A percentile compares a stretch with the other conserved stretches of the same genome.
Evolutionary conservation across 495 filamentous ascomycete species (phyloP).

Genomic region (Penicillium verhagenii): DNA sequence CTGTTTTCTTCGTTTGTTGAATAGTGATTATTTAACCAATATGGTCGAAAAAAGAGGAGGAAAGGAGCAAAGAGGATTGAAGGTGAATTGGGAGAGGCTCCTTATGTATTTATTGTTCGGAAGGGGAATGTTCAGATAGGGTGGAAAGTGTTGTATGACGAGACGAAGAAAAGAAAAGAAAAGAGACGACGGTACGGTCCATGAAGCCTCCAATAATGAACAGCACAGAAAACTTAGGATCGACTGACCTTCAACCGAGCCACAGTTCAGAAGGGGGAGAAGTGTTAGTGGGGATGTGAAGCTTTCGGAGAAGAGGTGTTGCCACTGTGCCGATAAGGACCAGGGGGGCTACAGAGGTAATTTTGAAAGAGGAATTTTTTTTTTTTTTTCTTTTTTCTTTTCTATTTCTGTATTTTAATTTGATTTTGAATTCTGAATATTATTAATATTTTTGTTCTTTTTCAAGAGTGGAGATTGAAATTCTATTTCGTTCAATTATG

Average conservation of each 20-base stretch:
- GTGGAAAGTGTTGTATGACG: conserved; percentile 15
- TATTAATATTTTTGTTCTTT: conserved; percentile 4
- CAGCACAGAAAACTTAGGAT: not conserved
- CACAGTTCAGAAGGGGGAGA: conserved; percentile 10
- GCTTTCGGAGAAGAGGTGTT: conserved; percentile 26
- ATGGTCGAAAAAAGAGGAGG: not conserved
- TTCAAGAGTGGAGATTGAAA: conserved; percentile 2
- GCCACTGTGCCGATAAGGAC: conserved; percentile 19
- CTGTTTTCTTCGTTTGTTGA: not conserved
- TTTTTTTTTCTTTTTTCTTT: conserved; percentile 9
- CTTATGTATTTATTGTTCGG: conserved; percentile 13
- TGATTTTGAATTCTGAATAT: not conserved
- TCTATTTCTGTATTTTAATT: conserved; percentile 13
- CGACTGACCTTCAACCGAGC: conserved; percentile 22
- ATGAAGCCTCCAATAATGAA: conserved; percentile 26
- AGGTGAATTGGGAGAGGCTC: conserved; percentile 2
- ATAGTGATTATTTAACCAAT: not conserved
- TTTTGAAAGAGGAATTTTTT: conserved; percentile 3
- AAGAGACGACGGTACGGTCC: conserved; percentile 21
- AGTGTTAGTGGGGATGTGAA: conserved; percentile 4
- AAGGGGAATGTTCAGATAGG: conserved; percentile 20
- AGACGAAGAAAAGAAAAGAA: conserved; percentile 14
- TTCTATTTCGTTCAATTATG: conserved; percentile 4
- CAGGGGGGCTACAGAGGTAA: conserved; percentile 4
- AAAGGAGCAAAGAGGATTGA: not conserved